These are phyloP conservation scores for Aureobasidium musti DNA, from an alignment of 2,329 filamentous ascomycete species.

Conservation along the genomic window DNA sequence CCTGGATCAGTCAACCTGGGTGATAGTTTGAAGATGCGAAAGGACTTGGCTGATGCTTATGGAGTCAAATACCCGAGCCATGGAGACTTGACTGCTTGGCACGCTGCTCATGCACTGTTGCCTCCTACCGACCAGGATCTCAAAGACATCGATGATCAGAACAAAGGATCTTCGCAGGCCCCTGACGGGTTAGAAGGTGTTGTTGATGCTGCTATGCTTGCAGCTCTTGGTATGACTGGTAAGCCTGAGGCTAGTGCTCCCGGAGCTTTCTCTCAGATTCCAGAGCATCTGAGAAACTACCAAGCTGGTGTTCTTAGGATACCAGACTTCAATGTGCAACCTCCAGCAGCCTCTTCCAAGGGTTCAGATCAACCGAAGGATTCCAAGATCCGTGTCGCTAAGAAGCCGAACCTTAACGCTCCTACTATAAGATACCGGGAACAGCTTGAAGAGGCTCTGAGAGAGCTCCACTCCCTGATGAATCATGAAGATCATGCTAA, in stretches of 20 bases:
- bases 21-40: background rate
- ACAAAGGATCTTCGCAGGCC: background rate
- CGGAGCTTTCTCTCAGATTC: background rate
- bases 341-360: too few species aligned
- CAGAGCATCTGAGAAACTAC: background rate
- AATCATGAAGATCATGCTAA: background rate
- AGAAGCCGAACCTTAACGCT: too few species aligned
- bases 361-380: too few species aligned
- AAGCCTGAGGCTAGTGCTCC: too few species aligned
- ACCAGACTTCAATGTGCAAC: background rate
- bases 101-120: background rate
- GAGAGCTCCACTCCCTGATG: background rate
- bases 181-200: background rate
- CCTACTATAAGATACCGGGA: too few species aligned
- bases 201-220: background rate
- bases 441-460: background rate
- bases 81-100: background rate
- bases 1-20: background rate
- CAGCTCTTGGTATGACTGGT: too few species aligned
- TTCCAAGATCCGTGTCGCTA: too few species aligned
- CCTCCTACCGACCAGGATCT: background rate
- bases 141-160: background rate
- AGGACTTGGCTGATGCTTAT: background rate
- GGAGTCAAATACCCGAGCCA: background rate
- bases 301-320: background rate